Evolutionary conservation across 768 basidiomycete genomes (phyloP).

Genomic region (Trametes meyenii): DNA sequence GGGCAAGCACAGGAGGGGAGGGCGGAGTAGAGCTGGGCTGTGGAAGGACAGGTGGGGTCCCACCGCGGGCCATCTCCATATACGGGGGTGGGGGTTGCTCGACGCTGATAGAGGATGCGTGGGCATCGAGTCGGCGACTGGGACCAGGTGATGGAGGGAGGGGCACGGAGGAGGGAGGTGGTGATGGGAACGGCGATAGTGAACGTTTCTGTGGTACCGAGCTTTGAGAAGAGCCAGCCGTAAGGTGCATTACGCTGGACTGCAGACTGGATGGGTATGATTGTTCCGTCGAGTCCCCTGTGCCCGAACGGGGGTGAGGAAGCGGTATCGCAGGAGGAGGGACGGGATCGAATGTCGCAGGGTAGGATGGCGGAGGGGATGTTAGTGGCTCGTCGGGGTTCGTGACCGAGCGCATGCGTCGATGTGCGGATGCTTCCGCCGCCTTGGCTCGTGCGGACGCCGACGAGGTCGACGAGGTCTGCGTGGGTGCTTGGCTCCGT

Average conservation of each 20-base stretch:
- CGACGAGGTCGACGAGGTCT: neutral
- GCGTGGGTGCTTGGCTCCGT: slow-evolving; percentile 1
- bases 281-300: slow-evolving; percentile 10
- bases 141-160: slow-evolving; percentile 14
- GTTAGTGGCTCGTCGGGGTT: slow-evolving; percentile 22
- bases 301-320: neutral
- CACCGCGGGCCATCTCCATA: slow-evolving; percentile 15
- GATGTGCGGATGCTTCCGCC: slow-evolving; percentile 13
- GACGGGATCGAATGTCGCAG: slow-evolving; percentile 8
- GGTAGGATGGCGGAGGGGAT: slow-evolving; percentile 22
- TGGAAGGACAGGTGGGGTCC: slow-evolving; percentile 11
- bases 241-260: slow-evolving; percentile 3
- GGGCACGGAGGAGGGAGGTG: slow-evolving; percentile 17
- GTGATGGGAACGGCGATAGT: slow-evolving; percentile 21
- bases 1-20: neutral
- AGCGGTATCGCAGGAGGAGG: slow-evolving; percentile 4
- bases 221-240: slow-evolving; percentile 10
- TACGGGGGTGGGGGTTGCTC: slow-evolving; percentile 27
- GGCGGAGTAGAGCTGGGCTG: neutral
- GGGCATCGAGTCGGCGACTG: slow-evolving; percentile 21
- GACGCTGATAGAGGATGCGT: slow-evolving; percentile 21
- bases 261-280: slow-evolving; percentile 14
- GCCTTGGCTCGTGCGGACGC: slow-evolving; percentile 15
- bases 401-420: slow-evolving; percentile 21
- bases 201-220: slow-evolving; percentile 21